These are phyloP conservation scores for Pisolithus orientalis DNA, from an alignment of 768 basidiomycete genomes.

Conservation along the genomic window DNA sequence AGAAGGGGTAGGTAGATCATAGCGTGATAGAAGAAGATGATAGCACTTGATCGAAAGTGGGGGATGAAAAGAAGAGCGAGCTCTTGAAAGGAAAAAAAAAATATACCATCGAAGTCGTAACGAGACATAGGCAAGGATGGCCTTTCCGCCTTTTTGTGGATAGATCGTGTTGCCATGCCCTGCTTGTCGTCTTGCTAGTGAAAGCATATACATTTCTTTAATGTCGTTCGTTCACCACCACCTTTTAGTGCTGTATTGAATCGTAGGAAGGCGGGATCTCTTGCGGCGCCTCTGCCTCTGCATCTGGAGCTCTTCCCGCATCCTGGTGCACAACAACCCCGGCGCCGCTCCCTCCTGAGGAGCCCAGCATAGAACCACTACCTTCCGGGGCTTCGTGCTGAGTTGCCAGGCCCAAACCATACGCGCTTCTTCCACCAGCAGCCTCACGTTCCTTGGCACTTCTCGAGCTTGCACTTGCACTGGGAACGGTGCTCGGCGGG, in stretches of 20 bases:
- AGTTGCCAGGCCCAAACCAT: conserved; percentile 14
- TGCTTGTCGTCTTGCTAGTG: too few species aligned
- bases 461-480: conserved; percentile 8
- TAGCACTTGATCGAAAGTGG: too few species aligned
- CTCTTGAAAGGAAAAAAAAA: too few species aligned
- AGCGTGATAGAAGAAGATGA: too few species aligned
- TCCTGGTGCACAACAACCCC: conserved; percentile 24
- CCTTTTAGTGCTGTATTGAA: conserved; percentile 13
- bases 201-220: too few species aligned
- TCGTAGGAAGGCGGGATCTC: conserved; percentile 27
- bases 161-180: too few species aligned
- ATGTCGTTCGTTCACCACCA: too few species aligned
- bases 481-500: conserved; percentile 16
- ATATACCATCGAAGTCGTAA: too few species aligned
- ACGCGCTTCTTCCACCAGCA: conserved; percentile 8
- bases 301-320: conserved; percentile 18
- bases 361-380: neutral
- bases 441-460: conserved; percentile 22
- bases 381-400: conserved; percentile 6
- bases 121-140: too few species aligned
- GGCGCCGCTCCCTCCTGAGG: neutral
- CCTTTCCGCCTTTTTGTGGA: too few species aligned
- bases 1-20: too few species aligned
- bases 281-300: conserved; percentile 11
- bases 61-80: too few species aligned